Conservation (phyloP, 129 eudicot genomes). For the Heracleum sosnowskyi region DNA sequence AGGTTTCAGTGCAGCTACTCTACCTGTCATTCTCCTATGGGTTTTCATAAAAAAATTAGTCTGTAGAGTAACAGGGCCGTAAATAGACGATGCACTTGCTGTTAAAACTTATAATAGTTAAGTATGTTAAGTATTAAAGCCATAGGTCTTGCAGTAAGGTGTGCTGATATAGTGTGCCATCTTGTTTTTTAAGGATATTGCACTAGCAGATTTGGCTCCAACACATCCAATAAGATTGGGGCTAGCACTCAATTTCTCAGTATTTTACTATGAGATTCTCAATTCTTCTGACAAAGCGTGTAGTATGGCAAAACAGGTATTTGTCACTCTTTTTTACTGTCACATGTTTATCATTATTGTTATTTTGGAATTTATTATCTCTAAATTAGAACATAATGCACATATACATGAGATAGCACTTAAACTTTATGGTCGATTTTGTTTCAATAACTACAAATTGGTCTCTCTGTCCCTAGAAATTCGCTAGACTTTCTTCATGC, state of each 20-base stretch:
- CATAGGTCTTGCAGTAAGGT: background rate
- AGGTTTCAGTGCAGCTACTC: background rate
- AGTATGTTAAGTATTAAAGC: background rate
- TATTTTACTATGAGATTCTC: constrained; percentile 73
- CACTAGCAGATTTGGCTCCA: constrained; percentile 57
- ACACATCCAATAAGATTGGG: constrained; percentile 85
- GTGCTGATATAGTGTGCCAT: background rate
- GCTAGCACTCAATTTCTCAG: constrained; percentile 77
- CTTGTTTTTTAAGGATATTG: constrained; percentile 55
- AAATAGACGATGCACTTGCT: background rate
- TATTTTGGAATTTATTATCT: background rate
- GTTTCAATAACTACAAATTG: background rate
- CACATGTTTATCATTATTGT: background rate
- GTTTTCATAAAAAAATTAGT: background rate
- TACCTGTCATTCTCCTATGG: background rate
- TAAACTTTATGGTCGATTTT: background rate
- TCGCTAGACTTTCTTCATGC: background rate
- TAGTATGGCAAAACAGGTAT: constrained; percentile 82
- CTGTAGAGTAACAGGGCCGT: background rate
- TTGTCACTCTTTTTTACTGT: background rate
- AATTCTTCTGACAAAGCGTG: constrained; percentile 79
- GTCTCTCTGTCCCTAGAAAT: background rate
- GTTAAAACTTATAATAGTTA: background rate
- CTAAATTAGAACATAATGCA: background rate
- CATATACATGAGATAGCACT: background rate